These are phyloP conservation scores for Carex parvula DNA, from an alignment of 176 grass and related monocot genomes.

Conservation along the genomic window DNA sequence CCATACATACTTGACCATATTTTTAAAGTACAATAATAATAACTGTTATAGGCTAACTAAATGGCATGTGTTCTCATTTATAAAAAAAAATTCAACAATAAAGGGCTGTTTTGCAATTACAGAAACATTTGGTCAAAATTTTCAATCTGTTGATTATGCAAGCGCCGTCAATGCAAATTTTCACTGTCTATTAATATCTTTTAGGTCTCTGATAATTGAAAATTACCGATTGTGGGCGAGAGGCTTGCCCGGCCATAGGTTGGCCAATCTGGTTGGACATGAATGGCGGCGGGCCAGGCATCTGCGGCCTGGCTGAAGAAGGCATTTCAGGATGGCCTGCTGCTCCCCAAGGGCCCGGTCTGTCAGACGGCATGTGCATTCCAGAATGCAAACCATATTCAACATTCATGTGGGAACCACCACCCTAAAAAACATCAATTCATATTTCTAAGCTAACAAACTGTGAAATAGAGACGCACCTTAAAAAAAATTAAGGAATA, in stretches of 20 bases:
- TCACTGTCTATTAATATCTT: neutral
- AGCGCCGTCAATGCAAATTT: neutral
- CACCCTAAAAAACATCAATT: conserved; percentile 39
- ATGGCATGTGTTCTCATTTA: neutral
- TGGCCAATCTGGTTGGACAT: conserved; percentile 53
- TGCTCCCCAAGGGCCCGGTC: conserved; percentile 53
- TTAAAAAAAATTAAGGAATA: neutral
- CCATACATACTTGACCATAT: neutral
- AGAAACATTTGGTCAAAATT: neutral
- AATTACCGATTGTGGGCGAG: conserved; percentile 53
- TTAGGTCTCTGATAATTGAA: neutral
- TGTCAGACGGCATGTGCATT: conserved; percentile 55
- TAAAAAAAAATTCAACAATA: neutral
- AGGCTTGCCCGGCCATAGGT: conserved; percentile 44
- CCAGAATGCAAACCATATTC: conserved; percentile 60
- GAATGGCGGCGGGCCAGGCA: conserved; percentile 53
- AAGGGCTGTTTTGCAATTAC: neutral
- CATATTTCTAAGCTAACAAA: neutral
- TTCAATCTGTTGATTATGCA: neutral
- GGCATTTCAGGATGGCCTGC: conserved; percentile 41
- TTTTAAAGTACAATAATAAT: neutral
- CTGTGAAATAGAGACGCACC: neutral
- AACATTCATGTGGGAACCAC: conserved; percentile 36
- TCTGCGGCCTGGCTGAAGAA: conserved; percentile 32
- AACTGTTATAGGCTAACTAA: neutral